Evolutionary conservation across 2,329 filamentous ascomycete species (phyloP).

Genomic region (Scedosporium dehoogii): DNA sequence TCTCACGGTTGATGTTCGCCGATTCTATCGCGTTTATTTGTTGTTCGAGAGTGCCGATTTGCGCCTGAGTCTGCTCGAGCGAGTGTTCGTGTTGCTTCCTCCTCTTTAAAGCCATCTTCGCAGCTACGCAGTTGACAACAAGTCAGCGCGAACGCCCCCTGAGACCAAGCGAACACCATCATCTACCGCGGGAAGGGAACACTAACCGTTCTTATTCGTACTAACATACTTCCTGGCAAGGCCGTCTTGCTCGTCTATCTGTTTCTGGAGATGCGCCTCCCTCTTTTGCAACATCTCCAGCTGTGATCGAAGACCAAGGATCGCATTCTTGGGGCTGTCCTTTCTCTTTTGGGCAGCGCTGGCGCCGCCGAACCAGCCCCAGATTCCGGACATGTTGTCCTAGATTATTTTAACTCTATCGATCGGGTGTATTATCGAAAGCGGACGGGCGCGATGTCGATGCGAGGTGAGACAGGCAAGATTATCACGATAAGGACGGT

Average conservation of each 20-base stretch:
- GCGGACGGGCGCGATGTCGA: not conserved
- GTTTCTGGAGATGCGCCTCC: constrained; percentile 79
- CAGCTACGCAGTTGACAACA: constrained; percentile 46
- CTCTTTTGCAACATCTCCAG: constrained; percentile 97
- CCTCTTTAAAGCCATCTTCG: constrained; percentile 78
- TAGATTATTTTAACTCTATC: not conserved
- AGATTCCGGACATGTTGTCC: constrained; percentile 19
- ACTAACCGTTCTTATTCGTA: constrained; percentile 82
- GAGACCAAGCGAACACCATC: no score
- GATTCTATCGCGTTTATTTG: constrained; percentile 96
- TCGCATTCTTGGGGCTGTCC: constrained; percentile 94
- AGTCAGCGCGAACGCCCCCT: not conserved
- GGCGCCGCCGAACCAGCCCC: constrained; percentile 82
- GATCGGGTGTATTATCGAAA: not conserved
- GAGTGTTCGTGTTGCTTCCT: constrained; percentile 94
- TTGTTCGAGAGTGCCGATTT: constrained; percentile 86
- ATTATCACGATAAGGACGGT: not conserved
- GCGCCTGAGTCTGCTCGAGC: constrained; percentile 78
- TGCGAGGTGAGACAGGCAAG: not conserved
- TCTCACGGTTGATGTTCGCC: constrained; percentile 98
- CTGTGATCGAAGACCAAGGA: constrained; percentile 76
- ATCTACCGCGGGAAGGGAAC: not conserved
- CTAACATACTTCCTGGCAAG: constrained; percentile 82
- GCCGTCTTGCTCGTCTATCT: constrained; percentile 87
- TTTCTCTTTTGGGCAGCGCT: constrained; percentile 74